Percentiles rank a stretch among this genome's conserved stretches.
These are phyloP conservation scores for Xylaria scruposa DNA, from an alignment of 495 filamentous ascomycete species.

Conservation along the genomic window DNA sequence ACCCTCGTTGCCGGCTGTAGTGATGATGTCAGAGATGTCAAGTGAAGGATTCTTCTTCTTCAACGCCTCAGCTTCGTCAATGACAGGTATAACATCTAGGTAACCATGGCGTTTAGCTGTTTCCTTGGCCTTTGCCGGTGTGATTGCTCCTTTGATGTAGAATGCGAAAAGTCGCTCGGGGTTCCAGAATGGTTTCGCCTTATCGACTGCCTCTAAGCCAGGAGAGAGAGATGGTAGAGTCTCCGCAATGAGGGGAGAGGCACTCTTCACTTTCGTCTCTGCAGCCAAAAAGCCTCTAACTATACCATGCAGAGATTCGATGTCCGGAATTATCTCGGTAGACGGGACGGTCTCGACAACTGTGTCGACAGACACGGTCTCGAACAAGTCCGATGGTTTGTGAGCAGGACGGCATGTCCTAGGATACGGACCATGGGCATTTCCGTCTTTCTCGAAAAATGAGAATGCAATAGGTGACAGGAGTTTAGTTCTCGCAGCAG, in stretches of 20 bases:
- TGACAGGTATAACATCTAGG: not conserved
- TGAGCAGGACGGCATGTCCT: no score
- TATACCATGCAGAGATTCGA: conserved; percentile 5
- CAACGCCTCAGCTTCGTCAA: conserved; percentile 7
- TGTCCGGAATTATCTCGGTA: not conserved
- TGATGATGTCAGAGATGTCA: not conserved
- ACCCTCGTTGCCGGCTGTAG: conserved; percentile 6
- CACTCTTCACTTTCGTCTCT: not conserved
- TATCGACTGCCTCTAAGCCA: not conserved
- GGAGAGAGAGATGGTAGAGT: not conserved
- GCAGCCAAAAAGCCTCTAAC: conserved; percentile 17
- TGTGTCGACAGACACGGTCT: not conserved
- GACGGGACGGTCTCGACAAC: not conserved
- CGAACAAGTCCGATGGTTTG: not conserved
- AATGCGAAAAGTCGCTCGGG: conserved; percentile 23
- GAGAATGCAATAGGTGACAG: not conserved
- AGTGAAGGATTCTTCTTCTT: not conserved
- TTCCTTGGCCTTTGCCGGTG: conserved; percentile 22
- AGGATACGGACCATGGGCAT: not conserved
- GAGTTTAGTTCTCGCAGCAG: not conserved
- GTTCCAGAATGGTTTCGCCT: conserved; percentile 7
- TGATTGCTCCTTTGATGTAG: conserved; percentile 21
- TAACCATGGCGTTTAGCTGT: not conserved
- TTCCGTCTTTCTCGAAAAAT: not conserved
- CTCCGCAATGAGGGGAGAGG: not conserved